Evolutionary conservation across 495 filamentous ascomycete species (phyloP), one percentile per base, ranked within the genome.

Genomic region (Melanomma pulvis-pyrius): DNA sequence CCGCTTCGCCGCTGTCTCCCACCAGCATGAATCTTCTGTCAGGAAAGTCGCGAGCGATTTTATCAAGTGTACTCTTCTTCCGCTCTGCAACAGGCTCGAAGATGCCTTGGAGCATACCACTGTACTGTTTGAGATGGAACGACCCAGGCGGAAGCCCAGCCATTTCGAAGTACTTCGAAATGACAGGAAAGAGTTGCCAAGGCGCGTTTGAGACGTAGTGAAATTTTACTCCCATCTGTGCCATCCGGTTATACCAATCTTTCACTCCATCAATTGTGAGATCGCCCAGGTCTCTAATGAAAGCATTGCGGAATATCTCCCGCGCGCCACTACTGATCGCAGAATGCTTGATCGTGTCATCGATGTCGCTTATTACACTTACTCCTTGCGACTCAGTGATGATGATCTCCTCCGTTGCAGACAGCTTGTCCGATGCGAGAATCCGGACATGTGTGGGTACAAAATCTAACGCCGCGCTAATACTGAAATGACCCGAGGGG

Each of bases 261-360:
- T 82, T 82, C 17, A 98, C 93, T 3, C 94, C 94, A 17, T 90
- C 86, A 29, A 99, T 85, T 0, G 86, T 91, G 39, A 97, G 76
- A 70, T 96, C 91, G 0, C 74, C 80, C 9, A 98, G 78, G 17
- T 97, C 92, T 15, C 92, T 88, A 50, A 96, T 87, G 71, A 99
- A 98, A 0, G 92, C 91, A 74, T 98, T 98, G 24, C 93, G 85
- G 73, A 97, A 98, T 53, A 97, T 96, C 75, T 99, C 94, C 44
- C 90, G 88, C 0, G 93, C 88, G 0, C 96, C 94, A 65, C 84
- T 83, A 6, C 84, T 81, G 68, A 99, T 94, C 15, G 90, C 94
- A 1, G 96, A 97, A 69, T 92, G 91, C 74, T 99, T 99, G 63
- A 99, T 89, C 0, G 94, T 99, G 76, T 99, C 94, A 73, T 99